phyloP scores from a whole-genome alignment of 495 filamentous ascomycete species.

The Choiromyces venosus region DNA sequence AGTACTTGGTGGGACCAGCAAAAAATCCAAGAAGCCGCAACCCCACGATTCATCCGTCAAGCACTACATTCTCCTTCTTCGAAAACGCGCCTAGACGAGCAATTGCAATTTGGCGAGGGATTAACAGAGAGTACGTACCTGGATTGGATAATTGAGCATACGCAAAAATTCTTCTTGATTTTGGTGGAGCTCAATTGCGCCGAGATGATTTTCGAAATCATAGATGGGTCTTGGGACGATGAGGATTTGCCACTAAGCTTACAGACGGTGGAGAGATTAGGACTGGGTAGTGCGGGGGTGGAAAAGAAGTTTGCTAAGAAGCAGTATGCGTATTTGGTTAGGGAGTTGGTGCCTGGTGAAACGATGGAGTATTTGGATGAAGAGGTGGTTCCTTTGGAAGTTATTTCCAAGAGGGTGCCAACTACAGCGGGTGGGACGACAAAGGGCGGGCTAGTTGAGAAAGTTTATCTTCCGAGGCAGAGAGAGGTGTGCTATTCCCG shows the following conservation, averaged over 20 bases:
- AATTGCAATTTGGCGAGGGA: conserved; percentile 75
- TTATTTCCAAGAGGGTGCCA: conserved; percentile 51
- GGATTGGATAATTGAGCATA: conserved; percentile 81
- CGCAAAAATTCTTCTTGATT: conserved; percentile 74
- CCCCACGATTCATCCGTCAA: conserved; percentile 26
- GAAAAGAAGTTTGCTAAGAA: conserved; percentile 71
- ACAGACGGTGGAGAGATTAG: conserved; percentile 63
- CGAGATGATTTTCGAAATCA: conserved; percentile 75
- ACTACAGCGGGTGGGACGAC: conserved; percentile 46
- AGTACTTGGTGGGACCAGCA: conserved; percentile 39
- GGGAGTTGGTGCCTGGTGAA: conserved; percentile 62
- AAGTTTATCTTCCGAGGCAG: conserved; percentile 58
- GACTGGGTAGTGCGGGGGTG: conserved; percentile 51
- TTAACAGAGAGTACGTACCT: conserved; percentile 86
- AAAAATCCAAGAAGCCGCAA: conserved; percentile 35
- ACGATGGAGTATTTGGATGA: conserved; percentile 69
- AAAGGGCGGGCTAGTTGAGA: conserved; percentile 55
- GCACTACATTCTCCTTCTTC: conserved; percentile 27
- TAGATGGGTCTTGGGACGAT: conserved; percentile 85
- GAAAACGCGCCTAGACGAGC: conserved; percentile 57
- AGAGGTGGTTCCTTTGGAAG: conserved; percentile 73
- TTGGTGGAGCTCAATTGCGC: conserved; percentile 72
- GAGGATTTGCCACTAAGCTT: conserved; percentile 75
- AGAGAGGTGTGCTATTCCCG: conserved; percentile 61
- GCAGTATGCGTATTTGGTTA: conserved; percentile 76